Conservation (phyloP, 2,329 filamentous ascomycete species). For the Xylaria sp. region DNA sequence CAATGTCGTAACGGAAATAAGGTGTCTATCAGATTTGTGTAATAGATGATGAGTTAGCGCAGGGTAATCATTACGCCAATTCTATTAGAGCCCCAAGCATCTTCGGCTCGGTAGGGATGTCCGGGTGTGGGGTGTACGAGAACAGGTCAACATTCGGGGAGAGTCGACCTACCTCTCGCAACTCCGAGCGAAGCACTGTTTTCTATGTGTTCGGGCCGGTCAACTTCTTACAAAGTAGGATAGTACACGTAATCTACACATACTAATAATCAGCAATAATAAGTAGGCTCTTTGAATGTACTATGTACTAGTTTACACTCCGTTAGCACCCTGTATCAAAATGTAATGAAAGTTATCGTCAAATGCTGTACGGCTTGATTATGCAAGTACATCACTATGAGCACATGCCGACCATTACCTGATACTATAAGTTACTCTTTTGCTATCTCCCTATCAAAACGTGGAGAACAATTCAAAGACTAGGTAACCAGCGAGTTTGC, state of each 20-base stretch:
- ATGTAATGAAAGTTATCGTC: neutral
- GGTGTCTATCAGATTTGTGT: too few species aligned
- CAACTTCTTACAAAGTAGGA: slow-evolving; percentile 1
- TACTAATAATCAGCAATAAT: too few species aligned
- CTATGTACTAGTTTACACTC: too few species aligned
- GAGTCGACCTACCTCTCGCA: slow-evolving; percentile 13
- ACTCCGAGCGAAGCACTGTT: slow-evolving; percentile 10
- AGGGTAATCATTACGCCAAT: too few species aligned
- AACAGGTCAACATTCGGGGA: slow-evolving; percentile 10
- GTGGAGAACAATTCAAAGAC: neutral
- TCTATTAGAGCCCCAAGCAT: neutral
- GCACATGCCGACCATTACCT: neutral
- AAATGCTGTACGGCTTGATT: neutral
- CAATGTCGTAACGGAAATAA: too few species aligned
- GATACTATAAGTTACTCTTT: neutral
- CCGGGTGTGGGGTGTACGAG: slow-evolving; percentile 1
- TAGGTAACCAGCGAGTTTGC: neutral
- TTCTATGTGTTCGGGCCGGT: neutral
- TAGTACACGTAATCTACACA: neutral
- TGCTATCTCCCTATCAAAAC: neutral
- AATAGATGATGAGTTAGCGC: too few species aligned
- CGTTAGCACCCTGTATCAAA: neutral
- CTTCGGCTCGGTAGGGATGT: neutral
- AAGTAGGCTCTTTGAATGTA: too few species aligned
- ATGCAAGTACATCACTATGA: too few species aligned